Percentiles rank a stretch among this genome's conserved stretches.
These are phyloP conservation scores for Vicia faba DNA, from an alignment of 306 rosid genomes.

Conservation along the genomic window DNA sequence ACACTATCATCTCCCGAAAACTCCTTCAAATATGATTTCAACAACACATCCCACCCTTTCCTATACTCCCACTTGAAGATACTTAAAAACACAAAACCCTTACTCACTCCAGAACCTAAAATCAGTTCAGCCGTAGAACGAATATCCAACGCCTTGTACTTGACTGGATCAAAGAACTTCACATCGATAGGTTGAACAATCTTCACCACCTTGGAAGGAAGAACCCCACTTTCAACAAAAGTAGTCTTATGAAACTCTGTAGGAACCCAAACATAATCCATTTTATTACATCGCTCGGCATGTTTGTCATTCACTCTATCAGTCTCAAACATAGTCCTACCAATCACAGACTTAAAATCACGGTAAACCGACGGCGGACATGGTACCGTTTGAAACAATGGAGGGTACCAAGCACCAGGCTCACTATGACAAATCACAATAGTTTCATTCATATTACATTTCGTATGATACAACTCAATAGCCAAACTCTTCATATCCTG, in stretches of 20 bases:
- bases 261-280: slow-evolving; percentile 94
- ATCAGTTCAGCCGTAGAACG: slow-evolving; percentile 48
- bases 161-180: slow-evolving; percentile 67
- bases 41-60: slow-evolving; percentile 90
- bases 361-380: slow-evolving; percentile 71
- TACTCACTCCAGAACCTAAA: slow-evolving; percentile 43
- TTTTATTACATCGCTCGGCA: slow-evolving; percentile 57
- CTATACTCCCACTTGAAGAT: slow-evolving; percentile 88
- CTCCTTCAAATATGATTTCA: slow-evolving; percentile 67
- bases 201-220: slow-evolving; percentile 75
- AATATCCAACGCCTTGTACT: slow-evolving; percentile 58
- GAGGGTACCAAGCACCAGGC: slow-evolving; percentile 92
- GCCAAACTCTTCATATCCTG: slow-evolving; percentile 50
- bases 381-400: slow-evolving; percentile 66
- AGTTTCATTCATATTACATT: slow-evolving; percentile 64
- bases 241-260: slow-evolving; percentile 70
- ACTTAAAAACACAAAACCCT: slow-evolving; percentile 63
- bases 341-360: slow-evolving; percentile 71
- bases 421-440: slow-evolving; percentile 84
- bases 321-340: slow-evolving; percentile 85
- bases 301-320: slow-evolving; percentile 66
- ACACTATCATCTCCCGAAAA: slow-evolving; percentile 59
- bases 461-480: slow-evolving; percentile 51
- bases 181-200: slow-evolving; percentile 88
- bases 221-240: slow-evolving; percentile 73